phyloP scores from a whole-genome alignment of 768 basidiomycete species.

The Suillus discolor region DNA sequence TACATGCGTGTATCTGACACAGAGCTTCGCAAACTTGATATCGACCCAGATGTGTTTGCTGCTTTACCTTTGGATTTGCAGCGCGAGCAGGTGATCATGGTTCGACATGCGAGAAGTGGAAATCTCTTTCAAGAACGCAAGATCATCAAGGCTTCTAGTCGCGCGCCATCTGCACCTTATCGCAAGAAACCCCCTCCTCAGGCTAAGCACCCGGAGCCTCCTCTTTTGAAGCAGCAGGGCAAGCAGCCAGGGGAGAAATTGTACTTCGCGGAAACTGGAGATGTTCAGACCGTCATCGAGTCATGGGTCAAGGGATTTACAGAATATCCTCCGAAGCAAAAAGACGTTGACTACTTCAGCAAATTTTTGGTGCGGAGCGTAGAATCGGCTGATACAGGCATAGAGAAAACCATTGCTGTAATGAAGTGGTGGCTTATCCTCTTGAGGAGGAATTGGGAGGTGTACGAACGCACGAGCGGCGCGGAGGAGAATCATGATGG shows the following conservation, averaged over 20 bases:
- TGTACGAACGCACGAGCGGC: conserved; percentile 46
- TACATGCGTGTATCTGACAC: conserved; percentile 49
- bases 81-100: conserved; percentile 70
- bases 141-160: conserved; percentile 47
- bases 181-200: conserved; percentile 55
- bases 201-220: conserved; percentile 52
- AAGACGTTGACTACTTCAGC: conserved; percentile 75
- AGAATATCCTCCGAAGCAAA: conserved; percentile 63
- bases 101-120: conserved; percentile 50
- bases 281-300: conserved; percentile 73
- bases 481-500: conserved; percentile 35
- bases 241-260: conserved; percentile 54
- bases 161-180: conserved; percentile 40
- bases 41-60: conserved; percentile 75
- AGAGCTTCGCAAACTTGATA: conserved; percentile 63
- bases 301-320: conserved; percentile 72
- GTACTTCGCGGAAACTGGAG: conserved; percentile 63
- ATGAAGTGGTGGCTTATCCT: conserved; percentile 85
- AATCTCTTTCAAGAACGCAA: conserved; percentile 44
- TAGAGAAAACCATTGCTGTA: conserved; percentile 70
- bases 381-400: conserved; percentile 64
- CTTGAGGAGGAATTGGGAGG: conserved; percentile 63
- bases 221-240: conserved; percentile 59
- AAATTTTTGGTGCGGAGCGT: conserved; percentile 73
- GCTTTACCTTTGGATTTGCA: conserved; percentile 67